Base-by-base conservation (phyloP, 2,329 filamentous ascomycete genomes). In the Fusarium multiceps region DNA sequence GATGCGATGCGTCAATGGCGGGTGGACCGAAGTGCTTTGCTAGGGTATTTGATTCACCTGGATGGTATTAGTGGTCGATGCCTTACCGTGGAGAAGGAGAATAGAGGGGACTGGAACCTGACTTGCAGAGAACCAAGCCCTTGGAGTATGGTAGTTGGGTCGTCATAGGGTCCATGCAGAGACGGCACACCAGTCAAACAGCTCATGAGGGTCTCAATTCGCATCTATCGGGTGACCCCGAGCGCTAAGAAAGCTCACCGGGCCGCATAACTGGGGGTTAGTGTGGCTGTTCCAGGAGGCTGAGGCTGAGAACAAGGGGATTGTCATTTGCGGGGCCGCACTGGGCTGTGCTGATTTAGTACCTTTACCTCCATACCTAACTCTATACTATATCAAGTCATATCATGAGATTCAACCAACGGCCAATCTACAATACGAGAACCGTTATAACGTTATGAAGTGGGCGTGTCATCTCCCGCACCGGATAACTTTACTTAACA, bases 21-120 rank as follows among this genome's bases (percentile, higher is more conserved):
- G 68, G 45, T 63, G 54, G 55, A 68, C 63, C 67, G 64, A 65
- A 47, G 34, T 51, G 18, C 32, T 51, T 27, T 13, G 23, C 34
- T 27, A 51, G 32, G 32, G 49, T 41, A 51, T 37, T 51, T 27
- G n/a, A 51, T 34, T 25, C 41, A 34, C 32, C 49, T 51, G 12
- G 32, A 41, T 51, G 50, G 61, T 46, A 56, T 47, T 49, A 37
- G 28, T 57, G 27, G 45, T 41, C 25, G 41, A 27, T 55, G 28
- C 41, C 28, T 37, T 46, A 55, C 46, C 40, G 25, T 49, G 53
- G 41, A 20, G 53, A 50, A 30, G 21, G 54, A 58, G 50, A 65
- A 30, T 48, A 25, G 69, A 55, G 67, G 71, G 69, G 70, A 37
- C 67, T 74, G 46, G 69, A 72, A 75, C 72, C 64, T 75, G 63